phyloP scores from a whole-genome alignment of 78 protist genomes.

The Chrysochromulina parva region DNA sequence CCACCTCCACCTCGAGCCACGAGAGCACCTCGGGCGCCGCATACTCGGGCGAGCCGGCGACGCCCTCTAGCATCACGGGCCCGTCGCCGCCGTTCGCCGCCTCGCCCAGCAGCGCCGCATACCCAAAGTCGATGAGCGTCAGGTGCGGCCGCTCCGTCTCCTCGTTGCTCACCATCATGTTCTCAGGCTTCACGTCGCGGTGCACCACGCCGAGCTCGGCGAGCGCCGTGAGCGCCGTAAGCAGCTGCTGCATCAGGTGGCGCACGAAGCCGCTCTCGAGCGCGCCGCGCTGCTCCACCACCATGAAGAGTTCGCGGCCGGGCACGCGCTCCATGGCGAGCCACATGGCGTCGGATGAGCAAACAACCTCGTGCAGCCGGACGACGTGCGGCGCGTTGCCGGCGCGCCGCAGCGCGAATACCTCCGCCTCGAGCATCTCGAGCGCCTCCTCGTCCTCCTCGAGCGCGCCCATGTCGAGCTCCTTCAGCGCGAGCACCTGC shows the following conservation, averaged over 20 bases:
- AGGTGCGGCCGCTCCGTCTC: background rate
- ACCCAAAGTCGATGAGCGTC: constrained; percentile 1
- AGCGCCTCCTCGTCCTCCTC: background rate
- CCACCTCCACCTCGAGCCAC: background rate
- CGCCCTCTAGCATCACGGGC: background rate
- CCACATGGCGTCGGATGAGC: background rate
- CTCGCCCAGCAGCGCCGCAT: background rate
- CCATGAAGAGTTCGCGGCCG: background rate
- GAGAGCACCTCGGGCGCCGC: constrained; percentile 1
- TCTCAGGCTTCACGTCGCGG: background rate
- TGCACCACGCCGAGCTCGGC: background rate
- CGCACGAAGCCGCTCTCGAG: background rate
- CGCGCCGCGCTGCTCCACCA: background rate
- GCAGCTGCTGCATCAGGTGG: background rate
- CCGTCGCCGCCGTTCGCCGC: background rate
- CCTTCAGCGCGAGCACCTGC: background rate
- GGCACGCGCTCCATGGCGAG: background rate
- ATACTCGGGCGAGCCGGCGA: background rate
- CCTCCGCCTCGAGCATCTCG: background rate
- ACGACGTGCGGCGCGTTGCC: background rate
- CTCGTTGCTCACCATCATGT: background rate
- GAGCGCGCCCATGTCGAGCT: background rate
- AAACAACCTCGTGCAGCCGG: background rate
- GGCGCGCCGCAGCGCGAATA: background rate
- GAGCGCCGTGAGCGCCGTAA: background rate